These are phyloP conservation scores for Cryptococcus hybrid DNA, from an alignment of 1,284 basidiomycete genomes.

Conservation along the genomic window DNA sequence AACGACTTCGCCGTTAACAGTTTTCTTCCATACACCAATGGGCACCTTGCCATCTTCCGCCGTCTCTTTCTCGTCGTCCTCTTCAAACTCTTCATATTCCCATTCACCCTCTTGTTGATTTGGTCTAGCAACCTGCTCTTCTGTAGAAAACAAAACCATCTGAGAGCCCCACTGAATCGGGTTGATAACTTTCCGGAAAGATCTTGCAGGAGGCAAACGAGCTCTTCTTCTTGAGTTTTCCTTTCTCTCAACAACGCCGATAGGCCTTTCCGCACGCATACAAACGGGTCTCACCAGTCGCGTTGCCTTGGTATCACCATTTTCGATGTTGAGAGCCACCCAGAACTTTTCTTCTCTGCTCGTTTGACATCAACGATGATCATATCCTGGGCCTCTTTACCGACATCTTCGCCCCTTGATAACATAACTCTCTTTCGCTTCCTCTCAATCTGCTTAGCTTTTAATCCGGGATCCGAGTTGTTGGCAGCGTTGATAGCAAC, in stretches of 20 bases:
- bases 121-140: conserved; percentile 2
- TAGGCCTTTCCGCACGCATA: background rate
- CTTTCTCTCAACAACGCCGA: conserved; percentile 9
- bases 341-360: conserved; percentile 2
- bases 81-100: conserved; percentile 29
- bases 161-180: conserved; percentile 22
- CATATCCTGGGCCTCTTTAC: conserved; percentile 45
- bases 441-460: conserved; percentile 21
- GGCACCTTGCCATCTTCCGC: conserved; percentile 6
- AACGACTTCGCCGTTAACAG: conserved; percentile 13
- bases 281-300: background rate
- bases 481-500: conserved; percentile 10
- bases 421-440: conserved; percentile 25
- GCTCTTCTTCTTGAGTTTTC: conserved; percentile 13
- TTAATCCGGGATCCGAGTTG: conserved; percentile 19
- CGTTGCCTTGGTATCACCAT: background rate
- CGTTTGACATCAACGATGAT: background rate
- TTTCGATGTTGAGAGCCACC: background rate
- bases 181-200: conserved; percentile 32
- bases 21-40: conserved; percentile 11
- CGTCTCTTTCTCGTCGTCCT: conserved; percentile 27
- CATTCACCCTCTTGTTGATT: conserved; percentile 20
- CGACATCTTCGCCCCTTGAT: conserved; percentile 30
- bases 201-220: conserved; percentile 16
- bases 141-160: conserved; percentile 10